These are phyloP conservation scores for Ephemerocybe angulata DNA, from an alignment of 768 basidiomycete genomes.

Conservation along the genomic window DNA sequence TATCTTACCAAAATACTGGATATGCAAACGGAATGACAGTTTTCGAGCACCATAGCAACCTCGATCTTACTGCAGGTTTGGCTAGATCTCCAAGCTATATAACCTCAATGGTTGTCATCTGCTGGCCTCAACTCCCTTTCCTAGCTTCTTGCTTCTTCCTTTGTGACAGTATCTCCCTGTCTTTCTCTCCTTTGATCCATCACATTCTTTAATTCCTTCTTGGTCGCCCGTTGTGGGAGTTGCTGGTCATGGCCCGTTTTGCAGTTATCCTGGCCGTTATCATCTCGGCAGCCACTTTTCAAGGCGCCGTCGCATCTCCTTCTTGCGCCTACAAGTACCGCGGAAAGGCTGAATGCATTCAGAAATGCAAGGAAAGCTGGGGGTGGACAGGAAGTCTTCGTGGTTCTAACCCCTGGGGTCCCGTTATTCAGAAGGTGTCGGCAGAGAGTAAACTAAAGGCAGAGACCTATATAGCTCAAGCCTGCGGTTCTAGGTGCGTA, in stretches of 20 bases:
- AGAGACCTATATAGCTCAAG: constrained; percentile 28
- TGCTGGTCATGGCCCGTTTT: constrained; percentile 35
- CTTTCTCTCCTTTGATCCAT: constrained; percentile 10
- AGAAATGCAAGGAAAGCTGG: constrained; percentile 39
- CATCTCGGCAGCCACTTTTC: constrained; percentile 32
- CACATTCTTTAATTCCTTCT: constrained; percentile 20
- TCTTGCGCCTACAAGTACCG: constrained; percentile 40
- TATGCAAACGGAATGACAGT: not conserved
- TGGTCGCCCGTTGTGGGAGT: constrained; percentile 18
- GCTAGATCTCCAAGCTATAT: not conserved
- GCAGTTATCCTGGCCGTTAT: constrained; percentile 30
- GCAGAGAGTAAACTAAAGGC: constrained; percentile 21
- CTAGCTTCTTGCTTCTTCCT: not conserved
- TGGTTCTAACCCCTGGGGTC: constrained; percentile 56
- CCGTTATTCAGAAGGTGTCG: constrained; percentile 38
- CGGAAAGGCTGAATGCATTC: constrained; percentile 33
- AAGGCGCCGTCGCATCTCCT: constrained; percentile 40
- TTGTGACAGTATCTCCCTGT: not conserved
- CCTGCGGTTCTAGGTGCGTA: constrained; percentile 35
- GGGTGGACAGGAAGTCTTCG: constrained; percentile 47
- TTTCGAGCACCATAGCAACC: not conserved
- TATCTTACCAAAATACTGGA: too few relatives aligned
- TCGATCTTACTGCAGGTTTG: not conserved
- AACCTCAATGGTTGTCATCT: not conserved
- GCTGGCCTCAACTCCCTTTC: not conserved